phyloP scores from a whole-genome alignment of 768 basidiomycete genomes.

The Trametes elegans region DNA sequence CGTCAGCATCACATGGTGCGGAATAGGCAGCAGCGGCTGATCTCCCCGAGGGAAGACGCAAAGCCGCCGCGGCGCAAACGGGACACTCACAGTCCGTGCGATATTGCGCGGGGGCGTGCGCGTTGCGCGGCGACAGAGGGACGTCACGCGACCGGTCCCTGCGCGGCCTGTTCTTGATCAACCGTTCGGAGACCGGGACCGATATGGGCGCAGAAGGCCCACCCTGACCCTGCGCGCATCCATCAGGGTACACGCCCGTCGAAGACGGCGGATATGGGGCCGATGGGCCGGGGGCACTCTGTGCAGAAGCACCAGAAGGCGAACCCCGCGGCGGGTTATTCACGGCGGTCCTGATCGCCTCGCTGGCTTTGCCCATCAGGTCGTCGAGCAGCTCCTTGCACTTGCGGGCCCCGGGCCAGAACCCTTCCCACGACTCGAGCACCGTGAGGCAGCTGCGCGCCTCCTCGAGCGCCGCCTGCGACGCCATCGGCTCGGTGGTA shows the following conservation, averaged over 20 bases:
- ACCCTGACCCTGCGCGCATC: slow-evolving; percentile 7
- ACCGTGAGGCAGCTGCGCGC: slow-evolving; percentile 69
- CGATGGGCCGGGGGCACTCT: slow-evolving; percentile 9
- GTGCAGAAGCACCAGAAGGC: slow-evolving; percentile 17
- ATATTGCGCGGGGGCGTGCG: slow-evolving; percentile 27
- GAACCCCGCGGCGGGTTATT: slow-evolving; percentile 22
- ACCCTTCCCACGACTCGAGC: slow-evolving; percentile 78
- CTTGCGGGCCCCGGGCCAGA: slow-evolving; percentile 86
- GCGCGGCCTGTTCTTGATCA: slow-evolving; percentile 28
- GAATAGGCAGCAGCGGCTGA: slow-evolving; percentile 17
- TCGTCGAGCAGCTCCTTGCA: slow-evolving; percentile 80
- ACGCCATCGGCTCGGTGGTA: slow-evolving; percentile 59
- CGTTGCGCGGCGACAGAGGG: slow-evolving; percentile 28
- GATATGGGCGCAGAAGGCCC: slow-evolving; percentile 17
- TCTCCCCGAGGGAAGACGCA: slow-evolving; percentile 17
- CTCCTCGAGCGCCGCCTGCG: slow-evolving; percentile 78
- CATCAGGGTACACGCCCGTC: slow-evolving; percentile 16
- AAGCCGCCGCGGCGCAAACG: slow-evolving; percentile 3
- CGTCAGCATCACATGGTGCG: slow-evolving; percentile 14
- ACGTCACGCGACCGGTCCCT: slow-evolving; percentile 34
- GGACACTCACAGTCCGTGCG: slow-evolving; percentile 33
- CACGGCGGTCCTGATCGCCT: slow-evolving; percentile 49
- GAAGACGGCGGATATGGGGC: slow-evolving; percentile 18
- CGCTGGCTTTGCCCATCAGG: slow-evolving; percentile 64
- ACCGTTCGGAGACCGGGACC: slow-evolving; percentile 23